Evolutionary conservation across 192 early-diverging fungal species (phyloP).

Genomic region (Allomyces javanicus): DNA sequence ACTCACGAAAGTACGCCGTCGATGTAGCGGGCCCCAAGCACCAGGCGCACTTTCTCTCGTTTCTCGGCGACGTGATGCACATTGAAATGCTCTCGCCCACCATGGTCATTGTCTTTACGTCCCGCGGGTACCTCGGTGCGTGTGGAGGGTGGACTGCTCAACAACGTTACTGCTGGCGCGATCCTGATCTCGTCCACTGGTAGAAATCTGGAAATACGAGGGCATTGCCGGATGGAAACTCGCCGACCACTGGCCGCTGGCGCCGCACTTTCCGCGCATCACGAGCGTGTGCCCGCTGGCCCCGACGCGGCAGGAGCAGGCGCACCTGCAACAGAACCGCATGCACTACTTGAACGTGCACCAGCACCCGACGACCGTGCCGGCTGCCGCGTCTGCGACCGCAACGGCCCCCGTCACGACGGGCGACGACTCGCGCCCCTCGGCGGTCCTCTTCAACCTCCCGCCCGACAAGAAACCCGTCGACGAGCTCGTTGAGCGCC

Average conservation of each 20-base stretch:
- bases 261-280: background rate
- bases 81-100: background rate
- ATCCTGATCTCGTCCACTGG: background rate
- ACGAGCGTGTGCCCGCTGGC: background rate
- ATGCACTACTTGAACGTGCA: background rate
- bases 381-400: background rate
- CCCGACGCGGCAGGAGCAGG: background rate
- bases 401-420: background rate
- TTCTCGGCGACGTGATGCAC: background rate
- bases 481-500: background rate
- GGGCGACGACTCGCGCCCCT: background rate
- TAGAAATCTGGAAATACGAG: background rate
- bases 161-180: too few species aligned
- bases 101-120: background rate
- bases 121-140: background rate
- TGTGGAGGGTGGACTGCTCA: background rate
- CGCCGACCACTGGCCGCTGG: background rate
- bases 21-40: background rate
- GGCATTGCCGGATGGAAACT: background rate
- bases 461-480: background rate
- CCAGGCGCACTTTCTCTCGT: background rate
- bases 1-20: background rate
- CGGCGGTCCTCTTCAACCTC: background rate
- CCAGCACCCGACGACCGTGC: background rate
- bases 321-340: background rate